Evolutionary conservation across 176 grass and related monocot species (phyloP), one percentile per base, ranked within the genome.

Genomic region (Poa annua): DNA sequence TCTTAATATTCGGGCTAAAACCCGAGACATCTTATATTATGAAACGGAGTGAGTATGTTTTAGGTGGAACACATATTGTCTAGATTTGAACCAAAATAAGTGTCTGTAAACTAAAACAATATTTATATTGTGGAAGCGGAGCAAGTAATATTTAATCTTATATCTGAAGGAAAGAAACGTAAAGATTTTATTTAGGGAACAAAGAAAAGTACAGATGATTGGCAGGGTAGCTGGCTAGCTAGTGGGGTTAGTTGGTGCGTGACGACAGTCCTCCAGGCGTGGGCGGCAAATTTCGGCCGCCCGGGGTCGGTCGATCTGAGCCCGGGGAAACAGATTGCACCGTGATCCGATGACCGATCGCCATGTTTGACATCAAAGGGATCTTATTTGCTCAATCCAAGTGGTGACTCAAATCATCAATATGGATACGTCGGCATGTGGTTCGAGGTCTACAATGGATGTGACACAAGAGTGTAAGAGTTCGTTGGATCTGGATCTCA

Each of bases 241-340:
- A 87, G 85, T 76, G 85, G 60, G 50, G 5, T 64, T 10, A 16
- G 85, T 70, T 77, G 71, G 62, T 77, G 71, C 6, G 47, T 64
- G 85, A 39, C 77, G 55, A 56, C 44, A 85, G 64, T 85, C 64
- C 61, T 77, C 14, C 74, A 29, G 4, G 16, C 34, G 34, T 77
- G 76, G 84, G n/a, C 21, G 77, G 84, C 77, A 80, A 47, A 42
- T 53, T 42, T 78, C 65, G 9, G 32, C n/a, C 64, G 9, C 20
- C n/a, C 5, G 15, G 66, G 55, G 19, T 44, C 26, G 65, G 14
- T 25, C 64, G 34, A 48, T 64, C 38, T 5, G 41, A 55, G 26
- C 0, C 19, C 22, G 17, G 36, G 3, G 49, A 24, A 24, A 38
- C 8, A 62, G 24, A 44, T n/a, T 51, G n/a, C 66, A n/a, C 56